A percentile compares a stretch with the other conserved stretches of the same genome.
These are phyloP conservation scores for Ophiostoma piceae DNA, from an alignment of 2,329 filamentous ascomycete genomes.

Conservation along the genomic window DNA sequence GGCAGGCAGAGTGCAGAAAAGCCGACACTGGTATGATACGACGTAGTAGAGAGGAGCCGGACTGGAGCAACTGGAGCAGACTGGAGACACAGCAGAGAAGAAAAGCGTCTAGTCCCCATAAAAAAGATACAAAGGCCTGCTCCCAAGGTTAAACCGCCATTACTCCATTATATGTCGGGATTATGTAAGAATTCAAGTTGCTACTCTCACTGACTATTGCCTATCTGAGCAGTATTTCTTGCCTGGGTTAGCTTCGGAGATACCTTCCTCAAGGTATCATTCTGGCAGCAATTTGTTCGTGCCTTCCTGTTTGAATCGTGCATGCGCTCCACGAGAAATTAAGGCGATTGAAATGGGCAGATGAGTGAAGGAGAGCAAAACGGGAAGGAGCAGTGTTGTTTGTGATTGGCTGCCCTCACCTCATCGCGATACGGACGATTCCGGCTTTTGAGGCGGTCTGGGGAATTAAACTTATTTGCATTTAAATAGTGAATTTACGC, in stretches of 20 bases:
- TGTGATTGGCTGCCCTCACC: neutral
- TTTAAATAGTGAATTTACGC: neutral
- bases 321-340: neutral
- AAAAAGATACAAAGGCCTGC: neutral
- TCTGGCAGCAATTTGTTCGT: neutral
- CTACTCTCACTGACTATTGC: constrained; percentile 14
- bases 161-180: neutral
- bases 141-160: neutral
- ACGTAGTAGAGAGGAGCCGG: neutral
- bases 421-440: neutral
- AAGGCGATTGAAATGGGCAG: neutral
- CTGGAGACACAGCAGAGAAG: neutral
- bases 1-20: constrained; percentile 9
- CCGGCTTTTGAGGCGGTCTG: neutral
- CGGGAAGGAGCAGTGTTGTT: neutral
- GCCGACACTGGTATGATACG: constrained; percentile 11
- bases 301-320: constrained; percentile 12
- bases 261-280: neutral
- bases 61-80: neutral
- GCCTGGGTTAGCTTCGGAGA: constrained; percentile 17
- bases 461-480: neutral
- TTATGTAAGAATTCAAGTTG: constrained; percentile 1
- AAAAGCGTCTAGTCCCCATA: neutral
- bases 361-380: neutral
- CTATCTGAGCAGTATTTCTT: constrained; percentile 22